Conservation (phyloP, 2,329 filamentous ascomycete genomes). For the Monosporascus cannonballus region DNA sequence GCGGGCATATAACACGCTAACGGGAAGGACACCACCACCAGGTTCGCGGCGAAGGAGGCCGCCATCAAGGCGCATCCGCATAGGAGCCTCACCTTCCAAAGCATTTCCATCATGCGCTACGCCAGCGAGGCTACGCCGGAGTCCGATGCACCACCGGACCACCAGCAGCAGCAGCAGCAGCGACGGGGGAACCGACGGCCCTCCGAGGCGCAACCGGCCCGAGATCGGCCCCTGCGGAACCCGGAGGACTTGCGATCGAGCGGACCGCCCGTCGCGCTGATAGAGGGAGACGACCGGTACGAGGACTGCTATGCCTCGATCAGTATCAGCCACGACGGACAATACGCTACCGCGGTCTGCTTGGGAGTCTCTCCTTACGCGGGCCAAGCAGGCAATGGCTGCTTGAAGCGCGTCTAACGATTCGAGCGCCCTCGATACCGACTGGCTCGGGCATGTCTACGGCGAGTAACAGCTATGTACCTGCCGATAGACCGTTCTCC, state of each 20-base stretch:
- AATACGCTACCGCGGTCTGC: constrained; percentile 70
- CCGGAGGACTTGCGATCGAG: constrained; percentile 16
- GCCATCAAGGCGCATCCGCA: constrained; percentile 64
- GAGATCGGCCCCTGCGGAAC: too few species aligned
- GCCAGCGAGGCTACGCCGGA: background rate
- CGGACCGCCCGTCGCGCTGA: constrained; percentile 39
- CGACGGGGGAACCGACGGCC: too few species aligned
- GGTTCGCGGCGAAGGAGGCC: constrained; percentile 71
- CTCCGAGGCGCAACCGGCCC: too few species aligned
- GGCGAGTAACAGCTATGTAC: background rate
- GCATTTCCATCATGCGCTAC: constrained; percentile 41
- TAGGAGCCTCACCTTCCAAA: constrained; percentile 54
- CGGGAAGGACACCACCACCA: constrained; percentile 16
- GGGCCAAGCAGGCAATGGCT: background rate
- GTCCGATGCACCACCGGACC: constrained; percentile 12
- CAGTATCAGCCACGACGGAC: constrained; percentile 82
- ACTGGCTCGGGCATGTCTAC: too few species aligned
- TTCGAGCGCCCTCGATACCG: background rate
- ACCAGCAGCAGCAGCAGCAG: constrained; percentile 6
- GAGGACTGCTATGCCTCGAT: constrained; percentile 55
- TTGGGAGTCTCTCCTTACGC: constrained; percentile 34
- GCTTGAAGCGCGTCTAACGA: too few species aligned
- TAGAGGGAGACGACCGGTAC: constrained; percentile 24
- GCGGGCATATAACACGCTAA: background rate
- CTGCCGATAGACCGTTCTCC: background rate